Percentiles rank a stretch among this genome's conserved stretches.
These are phyloP conservation scores for Lactarius akahatsu DNA, from an alignment of 768 basidiomycete genomes.

Conservation along the genomic window DNA sequence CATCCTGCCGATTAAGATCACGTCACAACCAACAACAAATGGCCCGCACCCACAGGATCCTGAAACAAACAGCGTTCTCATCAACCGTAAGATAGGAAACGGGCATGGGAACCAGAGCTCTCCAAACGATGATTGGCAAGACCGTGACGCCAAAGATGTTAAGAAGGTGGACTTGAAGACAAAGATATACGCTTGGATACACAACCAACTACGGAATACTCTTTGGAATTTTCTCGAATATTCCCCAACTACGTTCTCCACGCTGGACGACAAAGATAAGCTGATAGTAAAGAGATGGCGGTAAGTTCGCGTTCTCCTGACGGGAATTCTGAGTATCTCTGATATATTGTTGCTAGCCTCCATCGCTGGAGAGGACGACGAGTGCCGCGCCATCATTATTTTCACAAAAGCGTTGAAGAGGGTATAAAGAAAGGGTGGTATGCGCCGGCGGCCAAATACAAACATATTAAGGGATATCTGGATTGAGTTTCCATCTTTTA, in stretches of 20 bases:
- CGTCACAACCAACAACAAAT: neutral
- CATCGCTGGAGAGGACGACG: neutral
- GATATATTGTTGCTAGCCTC: neutral
- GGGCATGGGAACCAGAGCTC: neutral
- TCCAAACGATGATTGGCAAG: neutral
- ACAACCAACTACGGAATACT: too few relatives aligned
- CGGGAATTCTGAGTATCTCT: neutral
- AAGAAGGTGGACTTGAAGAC: neutral
- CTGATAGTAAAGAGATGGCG: neutral
- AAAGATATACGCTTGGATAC: neutral
- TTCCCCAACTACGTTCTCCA: neutral
- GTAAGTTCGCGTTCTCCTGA: neutral
- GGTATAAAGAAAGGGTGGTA: neutral
- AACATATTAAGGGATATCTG: neutral
- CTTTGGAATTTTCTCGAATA: neutral
- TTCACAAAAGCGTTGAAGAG: neutral
- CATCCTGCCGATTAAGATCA: neutral
- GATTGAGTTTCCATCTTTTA: neutral
- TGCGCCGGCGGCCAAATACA: neutral
- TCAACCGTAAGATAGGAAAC: neutral
- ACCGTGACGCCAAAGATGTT: neutral
- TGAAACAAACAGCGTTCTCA: neutral
- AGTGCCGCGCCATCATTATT: neutral
- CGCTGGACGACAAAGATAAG: neutral
- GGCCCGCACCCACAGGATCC: neutral